Evolutionary conservation across 2,329 filamentous ascomycete species (phyloP), one percentile per base, ranked within the genome.

Genomic region (Ophiosphaerella herpotricha): DNA sequence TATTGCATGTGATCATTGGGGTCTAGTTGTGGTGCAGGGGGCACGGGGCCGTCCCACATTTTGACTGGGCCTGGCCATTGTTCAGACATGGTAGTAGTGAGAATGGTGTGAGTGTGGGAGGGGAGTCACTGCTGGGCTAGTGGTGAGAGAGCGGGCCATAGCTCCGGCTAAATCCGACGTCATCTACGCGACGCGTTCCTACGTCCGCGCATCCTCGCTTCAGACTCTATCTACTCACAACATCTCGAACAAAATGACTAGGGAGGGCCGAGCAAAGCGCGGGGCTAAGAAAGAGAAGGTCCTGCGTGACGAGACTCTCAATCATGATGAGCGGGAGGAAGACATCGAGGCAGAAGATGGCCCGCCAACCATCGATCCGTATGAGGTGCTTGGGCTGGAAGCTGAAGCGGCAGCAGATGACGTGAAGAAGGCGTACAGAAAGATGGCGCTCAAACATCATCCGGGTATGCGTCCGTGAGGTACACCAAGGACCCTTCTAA

Each of bases 401-500:
- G 84, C 84, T 53, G 78, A 83, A 44, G 91, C 91, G 12, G 89
- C 88, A 0, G 77, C 85, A 35, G 85, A 91, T 55, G 84, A 96
- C 65, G 83, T 99, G 76, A 97, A 95, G 72, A 85, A 85, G 14
- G 91, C 93, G 14, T 99, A 99, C 78, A 89, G 91, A 68, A 96
- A 95, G 72, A 85, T 88, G 43, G 94, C 94, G 3, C 80, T 99
- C 51, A 91, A 86, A 72, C 84, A 92, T 63, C 94, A 99, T 60
- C 78, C 79, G 45, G 78, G 80, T 93, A 82, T 14, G 55, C 26
- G 9, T 26, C 4, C n/a, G 6, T 5, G 11, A 3, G 9, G 75
- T 50, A 46, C 8, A 26, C 23, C 43, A 11, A 24, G 1, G 4
- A 5, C 13, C 34, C 24, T 24, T 18, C 62, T 64, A 33, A 66